A percentile compares a stretch with the other conserved stretches of the same genome.
Conservation (phyloP, 139 green algal genomes). For the Micromonas pusilla region DNA sequence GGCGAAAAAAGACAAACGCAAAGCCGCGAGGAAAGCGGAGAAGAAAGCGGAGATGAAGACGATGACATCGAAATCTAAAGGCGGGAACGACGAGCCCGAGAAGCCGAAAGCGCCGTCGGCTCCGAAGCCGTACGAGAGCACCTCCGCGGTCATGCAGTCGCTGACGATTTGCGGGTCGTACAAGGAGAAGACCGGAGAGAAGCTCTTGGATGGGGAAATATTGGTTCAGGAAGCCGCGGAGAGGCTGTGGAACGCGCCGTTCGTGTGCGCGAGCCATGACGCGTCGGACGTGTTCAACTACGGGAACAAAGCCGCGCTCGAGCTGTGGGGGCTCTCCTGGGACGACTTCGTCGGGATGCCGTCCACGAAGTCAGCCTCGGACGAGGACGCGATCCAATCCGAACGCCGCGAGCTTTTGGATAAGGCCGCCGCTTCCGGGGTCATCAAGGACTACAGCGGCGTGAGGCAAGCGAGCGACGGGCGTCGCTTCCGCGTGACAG, state of each 20-base stretch:
- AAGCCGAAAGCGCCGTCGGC: background rate
- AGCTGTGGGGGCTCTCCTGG: slow-evolving; percentile 2
- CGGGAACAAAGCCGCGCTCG: slow-evolving; percentile 9
- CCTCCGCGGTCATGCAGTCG: background rate
- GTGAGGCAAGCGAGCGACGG: background rate
- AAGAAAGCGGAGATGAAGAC: background rate
- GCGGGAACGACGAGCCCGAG: background rate
- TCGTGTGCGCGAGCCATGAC: slow-evolving; percentile 9
- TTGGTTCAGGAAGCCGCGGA: background rate
- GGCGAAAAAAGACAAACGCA: background rate
- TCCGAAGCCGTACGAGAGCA: background rate
- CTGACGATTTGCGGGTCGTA: slow-evolving; percentile 1
- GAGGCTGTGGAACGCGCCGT: slow-evolving; percentile 15
- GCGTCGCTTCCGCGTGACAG: background rate
- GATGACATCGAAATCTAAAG: background rate
- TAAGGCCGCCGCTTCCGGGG: background rate
- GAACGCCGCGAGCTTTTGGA: slow-evolving; percentile 13
- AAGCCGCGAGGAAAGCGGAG: background rate
- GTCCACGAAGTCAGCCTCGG: slow-evolving; percentile 16
- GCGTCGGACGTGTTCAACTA: slow-evolving; percentile 11
- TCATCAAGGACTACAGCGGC: slow-evolving; percentile 16
- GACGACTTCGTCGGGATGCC: slow-evolving; percentile 14
- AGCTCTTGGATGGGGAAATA: background rate
- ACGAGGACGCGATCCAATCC: background rate
- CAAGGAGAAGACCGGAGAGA: background rate